phyloP scores from a whole-genome alignment of 768 basidiomycete species.

The Collybia sp. region DNA sequence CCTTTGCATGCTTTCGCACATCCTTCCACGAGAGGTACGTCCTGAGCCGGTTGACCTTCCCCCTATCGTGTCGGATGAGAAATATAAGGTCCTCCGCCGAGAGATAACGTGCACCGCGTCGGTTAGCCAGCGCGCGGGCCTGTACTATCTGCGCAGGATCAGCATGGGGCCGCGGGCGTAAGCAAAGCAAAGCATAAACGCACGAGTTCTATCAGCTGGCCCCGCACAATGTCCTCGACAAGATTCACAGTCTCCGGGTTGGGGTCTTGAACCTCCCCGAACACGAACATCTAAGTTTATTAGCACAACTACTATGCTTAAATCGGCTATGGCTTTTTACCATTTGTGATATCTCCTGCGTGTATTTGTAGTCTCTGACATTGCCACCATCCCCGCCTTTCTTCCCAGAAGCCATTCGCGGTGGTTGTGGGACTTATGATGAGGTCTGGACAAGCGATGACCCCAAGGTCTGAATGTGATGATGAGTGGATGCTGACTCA shows the following conservation, averaged over 20 bases:
- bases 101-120: constrained; percentile 80
- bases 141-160: constrained; percentile 65
- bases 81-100: constrained; percentile 96
- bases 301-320: constrained; percentile 1
- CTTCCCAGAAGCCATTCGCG: constrained; percentile 5
- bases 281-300: constrained; percentile 82
- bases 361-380: constrained; percentile 77
- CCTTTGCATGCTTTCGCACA: constrained; percentile 92
- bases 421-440: background rate
- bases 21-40: constrained; percentile 98
- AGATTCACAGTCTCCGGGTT: constrained; percentile 83
- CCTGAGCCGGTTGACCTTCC: constrained; percentile 87
- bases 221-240: constrained; percentile 92
- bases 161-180: constrained; percentile 4
- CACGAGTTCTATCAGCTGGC: constrained; percentile 89
- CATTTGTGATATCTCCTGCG: constrained; percentile 93
- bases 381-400: constrained; percentile 10
- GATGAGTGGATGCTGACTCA: too few relatives aligned
- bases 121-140: constrained; percentile 77
- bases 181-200: constrained; percentile 10
- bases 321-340: constrained; percentile 28
- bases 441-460: background rate
- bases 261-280: constrained; percentile 92
- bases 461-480: too few relatives aligned
- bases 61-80: constrained; percentile 89